These are phyloP conservation scores for Nakazawaea ernobii DNA, from an alignment of 805 yeast genomes.

Conservation along the genomic window DNA sequence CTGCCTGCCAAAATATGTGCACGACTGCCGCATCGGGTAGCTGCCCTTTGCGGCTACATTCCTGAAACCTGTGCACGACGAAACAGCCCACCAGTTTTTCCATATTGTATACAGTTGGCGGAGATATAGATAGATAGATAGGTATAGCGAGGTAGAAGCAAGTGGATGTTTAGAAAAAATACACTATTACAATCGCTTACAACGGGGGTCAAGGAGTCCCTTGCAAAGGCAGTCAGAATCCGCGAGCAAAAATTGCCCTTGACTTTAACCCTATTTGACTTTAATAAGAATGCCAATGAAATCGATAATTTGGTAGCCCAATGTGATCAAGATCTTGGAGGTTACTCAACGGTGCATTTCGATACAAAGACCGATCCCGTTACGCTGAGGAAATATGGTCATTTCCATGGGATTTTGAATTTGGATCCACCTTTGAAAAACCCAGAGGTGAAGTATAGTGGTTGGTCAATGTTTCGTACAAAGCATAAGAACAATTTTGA, in stretches of 20 bases:
- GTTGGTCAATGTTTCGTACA: conserved; percentile 82
- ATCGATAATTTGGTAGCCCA: conserved; percentile 50
- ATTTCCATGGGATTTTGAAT: conserved; percentile 65
- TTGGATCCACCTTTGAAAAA: conserved; percentile 57
- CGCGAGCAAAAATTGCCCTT: conserved; percentile 6
- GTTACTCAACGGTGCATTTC: conserved; percentile 61
- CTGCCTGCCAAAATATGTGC: too few species aligned
- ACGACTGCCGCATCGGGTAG: too few species aligned
- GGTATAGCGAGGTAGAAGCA: too few species aligned
- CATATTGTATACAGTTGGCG: too few species aligned
- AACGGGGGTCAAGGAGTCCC: conserved; percentile 2
- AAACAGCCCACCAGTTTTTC: too few species aligned
- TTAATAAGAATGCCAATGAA: conserved; percentile 40
- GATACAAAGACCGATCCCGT: conserved; percentile 24
- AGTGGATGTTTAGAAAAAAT: background rate
- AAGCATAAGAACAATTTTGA: conserved; percentile 49
- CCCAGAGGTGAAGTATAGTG: conserved; percentile 59
- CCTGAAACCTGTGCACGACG: too few species aligned
- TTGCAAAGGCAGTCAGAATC: background rate
- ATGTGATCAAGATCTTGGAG: conserved; percentile 73
- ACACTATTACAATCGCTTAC: background rate
- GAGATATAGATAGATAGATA: too few species aligned
- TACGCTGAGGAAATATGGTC: conserved; percentile 41
- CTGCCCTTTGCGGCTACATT: too few species aligned
- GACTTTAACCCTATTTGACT: conserved; percentile 46